Percentiles rank a stretch among this genome's conserved stretches.
phyloP scores from a whole-genome alignment of 1,284 basidiomycete species.

The Marasmius fiardii region DNA sequence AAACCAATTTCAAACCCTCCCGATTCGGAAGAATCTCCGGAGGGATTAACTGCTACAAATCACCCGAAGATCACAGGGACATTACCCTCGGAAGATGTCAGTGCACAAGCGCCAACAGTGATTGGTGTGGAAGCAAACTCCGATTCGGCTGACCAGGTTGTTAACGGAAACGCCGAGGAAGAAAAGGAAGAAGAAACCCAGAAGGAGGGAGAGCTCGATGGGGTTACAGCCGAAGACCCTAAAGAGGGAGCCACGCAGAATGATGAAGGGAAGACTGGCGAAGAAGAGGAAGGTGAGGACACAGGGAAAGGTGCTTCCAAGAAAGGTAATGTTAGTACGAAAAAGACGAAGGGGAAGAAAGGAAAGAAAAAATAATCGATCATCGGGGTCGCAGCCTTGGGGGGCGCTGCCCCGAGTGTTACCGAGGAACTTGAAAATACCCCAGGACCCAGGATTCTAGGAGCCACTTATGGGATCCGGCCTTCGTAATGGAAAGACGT shows the following conservation, averaged over 20 bases:
- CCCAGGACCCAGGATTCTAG: too few species aligned
- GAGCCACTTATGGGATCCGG: too few species aligned
- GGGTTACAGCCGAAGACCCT: slow-evolving; percentile 1
- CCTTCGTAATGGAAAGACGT: too few species aligned
- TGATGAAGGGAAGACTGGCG: slow-evolving; percentile 10
- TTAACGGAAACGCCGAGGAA: not conserved
- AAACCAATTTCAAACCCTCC: not conserved
- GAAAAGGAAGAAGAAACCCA: not conserved
- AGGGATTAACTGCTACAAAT: too few species aligned
- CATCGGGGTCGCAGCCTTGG: not conserved
- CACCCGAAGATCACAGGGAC: not conserved
- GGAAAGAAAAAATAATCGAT: slow-evolving; percentile 12
- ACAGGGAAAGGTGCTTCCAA: slow-evolving; percentile 1
- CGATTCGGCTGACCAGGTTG: not conserved
- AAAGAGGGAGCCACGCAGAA: slow-evolving; percentile 13
- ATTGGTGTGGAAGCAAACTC: not conserved
- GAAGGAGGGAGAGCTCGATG: not conserved
- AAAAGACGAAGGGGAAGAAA: slow-evolving; percentile 17
- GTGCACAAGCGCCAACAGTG: not conserved
- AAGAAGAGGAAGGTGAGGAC: slow-evolving; percentile 15
- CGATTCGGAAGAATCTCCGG: too few species aligned
- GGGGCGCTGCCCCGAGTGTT: too few species aligned
- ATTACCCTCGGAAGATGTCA: not conserved
- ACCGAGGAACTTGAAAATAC: too few species aligned
- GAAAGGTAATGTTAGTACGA: not conserved